A percentile compares a stretch with the other conserved stretches of the same genome.
Conservation (phyloP, 345 rosid genomes). For the Diplotaxis tenuifolia region DNA sequence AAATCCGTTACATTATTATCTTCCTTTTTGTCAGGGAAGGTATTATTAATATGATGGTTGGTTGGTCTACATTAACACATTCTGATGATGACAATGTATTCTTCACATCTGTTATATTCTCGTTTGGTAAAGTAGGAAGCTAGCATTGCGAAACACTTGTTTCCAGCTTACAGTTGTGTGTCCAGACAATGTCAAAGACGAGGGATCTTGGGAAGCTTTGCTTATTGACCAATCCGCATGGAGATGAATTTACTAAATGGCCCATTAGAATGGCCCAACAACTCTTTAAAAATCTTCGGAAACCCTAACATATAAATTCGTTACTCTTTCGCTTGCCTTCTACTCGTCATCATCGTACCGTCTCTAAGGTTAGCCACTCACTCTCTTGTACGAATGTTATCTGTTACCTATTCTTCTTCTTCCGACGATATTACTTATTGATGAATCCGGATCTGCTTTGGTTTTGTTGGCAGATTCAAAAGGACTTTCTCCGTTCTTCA, state of each 20-base stretch:
- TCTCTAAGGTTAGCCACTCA: conserved; percentile 17
- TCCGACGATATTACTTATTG: not conserved
- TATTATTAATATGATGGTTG: too few species aligned
- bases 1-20: too few species aligned
- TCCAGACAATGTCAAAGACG: too few species aligned
- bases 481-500: not conserved
- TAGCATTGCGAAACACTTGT: too few species aligned
- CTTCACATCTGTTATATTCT: too few species aligned
- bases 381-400: not conserved
- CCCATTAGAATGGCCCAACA: not conserved
- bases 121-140: too few species aligned
- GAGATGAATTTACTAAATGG: not conserved
- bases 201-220: too few species aligned
- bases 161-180: too few species aligned
- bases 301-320: not conserved
- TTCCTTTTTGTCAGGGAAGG: too few species aligned
- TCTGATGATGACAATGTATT: too few species aligned
- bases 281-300: not conserved
- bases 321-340: not conserved
- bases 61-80: too few species aligned
- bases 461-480: conserved; percentile 5
- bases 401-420: not conserved
- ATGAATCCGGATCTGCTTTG: not conserved
- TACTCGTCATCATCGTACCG: conserved; percentile 14
- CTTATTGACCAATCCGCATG: too few species aligned